Evolutionary conservation across 176 grass and related monocot genomes (phyloP), one percentile per base, ranked within the genome.

Genomic region (Ampelocalamus luodianensis): DNA sequence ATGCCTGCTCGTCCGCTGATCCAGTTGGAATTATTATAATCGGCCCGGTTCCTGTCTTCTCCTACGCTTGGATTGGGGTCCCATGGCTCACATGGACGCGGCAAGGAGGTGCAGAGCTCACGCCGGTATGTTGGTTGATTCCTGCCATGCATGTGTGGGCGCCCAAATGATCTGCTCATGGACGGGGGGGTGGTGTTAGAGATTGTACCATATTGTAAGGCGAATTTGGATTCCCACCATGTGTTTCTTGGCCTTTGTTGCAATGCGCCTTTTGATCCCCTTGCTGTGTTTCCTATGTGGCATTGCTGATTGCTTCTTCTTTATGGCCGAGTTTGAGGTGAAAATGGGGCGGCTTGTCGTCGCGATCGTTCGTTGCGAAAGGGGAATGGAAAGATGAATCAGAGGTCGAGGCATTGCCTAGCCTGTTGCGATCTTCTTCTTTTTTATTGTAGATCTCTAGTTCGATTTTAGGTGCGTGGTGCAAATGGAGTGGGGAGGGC

Each of bases 51-150:
- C 53, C 74, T 82, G 85, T 80, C 85, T 72, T 82, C 83, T 86
- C 73, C 72, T 16, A 11, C 74, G 43, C 24, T 74, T 54, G 79
- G 79, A 73, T 71, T 65, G 29, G 66, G 59, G 67, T 0, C 88
- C 83, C 84, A 67, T 62, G 89, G 80, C 51, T 83, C 84, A 90
- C 89, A 90, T 90, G 89, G 84, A 83, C 49, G 79, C 46, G 62
- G 15, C 49, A 22, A 9, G 51, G 49, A 60, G 63, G 58, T 11
- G 72, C 83, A 72, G 88, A 65, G 80, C 74, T 90, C 89, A 79
- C 80, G 84, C 89, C 59, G 80, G 89, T 87, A 63, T 87, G 80
- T 87, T 56, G 74, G 20, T 51, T 56, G 24, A 0, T 37, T 65
- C 83, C 62, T 17, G 77, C 65, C 75, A 50, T 18, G 61, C 83